Conservation (phyloP, 1,139 yeast genomes). For the Diutina catenulata region DNA sequence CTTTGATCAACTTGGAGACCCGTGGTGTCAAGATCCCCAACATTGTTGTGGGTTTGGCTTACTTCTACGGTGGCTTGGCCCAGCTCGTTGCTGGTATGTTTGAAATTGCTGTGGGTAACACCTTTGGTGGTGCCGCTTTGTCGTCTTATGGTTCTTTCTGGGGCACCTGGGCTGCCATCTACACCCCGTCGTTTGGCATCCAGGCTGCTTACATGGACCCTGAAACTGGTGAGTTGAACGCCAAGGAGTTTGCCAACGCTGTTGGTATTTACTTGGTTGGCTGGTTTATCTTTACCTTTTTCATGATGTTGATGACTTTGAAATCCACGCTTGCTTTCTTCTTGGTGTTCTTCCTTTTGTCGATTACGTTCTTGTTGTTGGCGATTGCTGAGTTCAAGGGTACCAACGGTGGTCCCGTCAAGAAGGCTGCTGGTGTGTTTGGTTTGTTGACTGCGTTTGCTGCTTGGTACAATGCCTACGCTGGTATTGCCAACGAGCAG, state of each 20-base stretch:
- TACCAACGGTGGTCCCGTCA: constrained; percentile 15
- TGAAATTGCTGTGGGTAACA: constrained; percentile 53
- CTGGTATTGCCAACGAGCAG: constrained; percentile 71
- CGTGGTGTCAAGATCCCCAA: constrained; percentile 12
- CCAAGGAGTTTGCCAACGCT: constrained; percentile 32
- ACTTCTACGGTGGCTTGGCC: constrained; percentile 77
- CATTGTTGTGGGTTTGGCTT: constrained; percentile 48
- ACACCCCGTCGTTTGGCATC: constrained; percentile 66
- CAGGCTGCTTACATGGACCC: constrained; percentile 30
- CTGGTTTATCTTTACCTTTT: constrained; percentile 72
- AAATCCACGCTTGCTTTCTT: constrained; percentile 76
- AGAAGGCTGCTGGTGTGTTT: constrained; percentile 68
- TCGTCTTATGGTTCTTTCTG: constrained; percentile 83
- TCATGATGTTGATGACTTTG: constrained; percentile 54
- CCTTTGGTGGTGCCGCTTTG: constrained; percentile 85
- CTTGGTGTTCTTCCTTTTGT: constrained; percentile 49
- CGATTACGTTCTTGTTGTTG: constrained; percentile 56
- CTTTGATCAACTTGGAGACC: constrained; percentile 33
- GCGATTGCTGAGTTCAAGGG: constrained; percentile 40
- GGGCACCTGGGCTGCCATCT: constrained; percentile 71
- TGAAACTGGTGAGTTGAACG: constrained; percentile 18
- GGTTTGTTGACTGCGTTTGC: constrained; percentile 70
- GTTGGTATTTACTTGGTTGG: constrained; percentile 66
- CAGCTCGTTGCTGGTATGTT: constrained; percentile 69
- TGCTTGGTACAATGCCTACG: constrained; percentile 87